Base-by-base conservation (phyloP, 1,284 basidiomycete species). In the Thecaphora thlaspeos region DNA sequence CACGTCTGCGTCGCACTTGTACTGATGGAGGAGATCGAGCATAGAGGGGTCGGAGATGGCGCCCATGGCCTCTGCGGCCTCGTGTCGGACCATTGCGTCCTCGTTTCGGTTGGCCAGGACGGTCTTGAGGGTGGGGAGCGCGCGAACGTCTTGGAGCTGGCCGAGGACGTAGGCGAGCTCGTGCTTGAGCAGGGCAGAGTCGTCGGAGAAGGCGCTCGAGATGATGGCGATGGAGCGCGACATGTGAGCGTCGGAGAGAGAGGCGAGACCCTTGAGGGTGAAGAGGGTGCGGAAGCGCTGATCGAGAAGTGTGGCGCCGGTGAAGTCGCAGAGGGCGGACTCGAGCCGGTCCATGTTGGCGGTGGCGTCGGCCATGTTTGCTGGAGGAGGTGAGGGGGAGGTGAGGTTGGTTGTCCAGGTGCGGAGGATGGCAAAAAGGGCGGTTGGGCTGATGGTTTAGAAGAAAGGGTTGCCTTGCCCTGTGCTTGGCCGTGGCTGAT, bases 41-140 rank as follows among this genome's bases (percentile, higher is more conserved):
- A 89, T 88, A 0, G 80, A 71, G 3, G 82, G 76, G 19, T 85
- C 82, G 9, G 89, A 91, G 48, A 98, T 91, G 2, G 95, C 95
- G 40, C 94, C 95, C 82, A 99, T 88, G 3, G 95, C 94, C 81
- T 99, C 95, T 18, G 95, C 95, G 22, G 95, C 93, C 83, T 99
- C 94, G 81, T 99, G 94, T 50, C 94, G 83, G 53, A 98, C 95
- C 95, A 99, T 99, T 1, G 91, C 87, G 80, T 98, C 91, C 78
- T 94, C 87, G 4, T 81, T 76, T 42, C 79, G 77, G 66, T 90
- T 81, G 55, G 84, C 81, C 28, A 99, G 83, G 5, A 95, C 88
- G 2, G 81, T 78, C 78, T 89, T 87, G 3, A 99, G 84, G 15
- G 85, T 83, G 2, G 90, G 87, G 15, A 98, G 81, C 0, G 94